Percentiles rank a stretch among this genome's conserved stretches.
Evolutionary conservation across 2,329 filamentous ascomycete species (phyloP).

Genomic region (Bipolaris cookei): DNA sequence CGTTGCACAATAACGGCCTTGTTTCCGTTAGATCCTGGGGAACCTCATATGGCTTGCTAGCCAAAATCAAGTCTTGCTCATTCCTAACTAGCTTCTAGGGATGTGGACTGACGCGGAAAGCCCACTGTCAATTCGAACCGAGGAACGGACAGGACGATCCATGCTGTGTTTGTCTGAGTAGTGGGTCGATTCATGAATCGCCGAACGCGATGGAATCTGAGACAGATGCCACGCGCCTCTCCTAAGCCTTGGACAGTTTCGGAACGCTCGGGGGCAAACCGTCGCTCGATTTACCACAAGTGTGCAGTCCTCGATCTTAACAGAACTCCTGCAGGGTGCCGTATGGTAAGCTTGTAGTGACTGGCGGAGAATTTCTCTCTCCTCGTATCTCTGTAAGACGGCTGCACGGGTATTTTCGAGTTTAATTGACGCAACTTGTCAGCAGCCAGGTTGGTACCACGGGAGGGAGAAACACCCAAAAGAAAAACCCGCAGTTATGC

Average conservation of each 20-base stretch:
- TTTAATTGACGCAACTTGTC: constrained; percentile 10
- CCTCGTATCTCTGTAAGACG: neutral
- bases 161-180: constrained; percentile 1
- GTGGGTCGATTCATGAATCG: constrained; percentile 9
- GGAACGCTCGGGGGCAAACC: neutral
- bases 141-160: neutral
- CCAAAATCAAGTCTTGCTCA: constrained; percentile 17
- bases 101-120: constrained; percentile 4
- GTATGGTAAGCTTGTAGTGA: constrained; percentile 7
- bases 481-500: constrained; percentile 7
- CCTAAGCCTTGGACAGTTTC: constrained; percentile 1
- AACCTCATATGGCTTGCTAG: constrained; percentile 26
- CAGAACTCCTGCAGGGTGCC: neutral
- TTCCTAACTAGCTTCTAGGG: constrained; percentile 10
- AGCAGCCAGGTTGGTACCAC: neutral
- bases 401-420: constrained; percentile 1
- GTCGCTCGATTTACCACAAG: neutral
- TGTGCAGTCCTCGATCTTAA: neutral
- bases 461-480: neutral
- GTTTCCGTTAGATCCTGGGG: constrained; percentile 30
- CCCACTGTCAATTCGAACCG: constrained; percentile 5
- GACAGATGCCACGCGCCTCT: constrained; percentile 5
- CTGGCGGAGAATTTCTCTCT: constrained; percentile 16
- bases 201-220: constrained; percentile 1
- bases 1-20: constrained; percentile 25